Evolutionary conservation across 805 yeast genomes (phyloP).

Genomic region (Geotrichum ghanense): DNA sequence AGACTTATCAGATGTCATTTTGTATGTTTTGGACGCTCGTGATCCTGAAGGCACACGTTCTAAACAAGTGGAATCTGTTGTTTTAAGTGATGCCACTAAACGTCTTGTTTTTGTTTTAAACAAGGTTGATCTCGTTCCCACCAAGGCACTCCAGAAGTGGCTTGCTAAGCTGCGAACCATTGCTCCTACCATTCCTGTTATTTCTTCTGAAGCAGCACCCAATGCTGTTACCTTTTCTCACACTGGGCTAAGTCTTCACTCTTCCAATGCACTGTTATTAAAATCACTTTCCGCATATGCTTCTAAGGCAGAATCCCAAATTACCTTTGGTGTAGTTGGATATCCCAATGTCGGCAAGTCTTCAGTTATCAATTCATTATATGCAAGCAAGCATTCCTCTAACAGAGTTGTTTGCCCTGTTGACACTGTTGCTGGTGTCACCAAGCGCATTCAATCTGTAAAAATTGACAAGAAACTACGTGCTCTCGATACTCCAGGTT

Average conservation of each 20-base stretch:
- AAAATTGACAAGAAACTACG: conserved; percentile 84
- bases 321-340: conserved; percentile 94
- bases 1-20: conserved; percentile 79
- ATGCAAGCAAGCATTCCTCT: conserved; percentile 55
- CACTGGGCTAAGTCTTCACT: conserved; percentile 57
- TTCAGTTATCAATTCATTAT: conserved; percentile 78
- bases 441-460: conserved; percentile 82
- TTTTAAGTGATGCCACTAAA: conserved; percentile 67
- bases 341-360: conserved; percentile 97
- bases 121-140: conserved; percentile 88
- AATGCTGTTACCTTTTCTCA: conserved; percentile 55
- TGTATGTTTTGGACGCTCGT: conserved; percentile 91
- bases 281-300: conserved; percentile 82
- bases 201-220: conserved; percentile 58
- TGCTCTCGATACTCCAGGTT: conserved; percentile 93
- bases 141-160: conserved; percentile 77
- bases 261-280: conserved; percentile 63
- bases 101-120: conserved; percentile 77
- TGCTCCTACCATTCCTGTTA: conserved; percentile 89
- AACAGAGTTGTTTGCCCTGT: conserved; percentile 73
- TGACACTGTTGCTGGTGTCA: conserved; percentile 96
- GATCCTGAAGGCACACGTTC: conserved; percentile 96
- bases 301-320: conserved; percentile 74
- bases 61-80: conserved; percentile 80
- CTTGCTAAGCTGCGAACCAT: conserved; percentile 60